Conservation (phyloP, 1,139 yeast genomes). For the Lodderomyces oxycetoniae region DNA sequence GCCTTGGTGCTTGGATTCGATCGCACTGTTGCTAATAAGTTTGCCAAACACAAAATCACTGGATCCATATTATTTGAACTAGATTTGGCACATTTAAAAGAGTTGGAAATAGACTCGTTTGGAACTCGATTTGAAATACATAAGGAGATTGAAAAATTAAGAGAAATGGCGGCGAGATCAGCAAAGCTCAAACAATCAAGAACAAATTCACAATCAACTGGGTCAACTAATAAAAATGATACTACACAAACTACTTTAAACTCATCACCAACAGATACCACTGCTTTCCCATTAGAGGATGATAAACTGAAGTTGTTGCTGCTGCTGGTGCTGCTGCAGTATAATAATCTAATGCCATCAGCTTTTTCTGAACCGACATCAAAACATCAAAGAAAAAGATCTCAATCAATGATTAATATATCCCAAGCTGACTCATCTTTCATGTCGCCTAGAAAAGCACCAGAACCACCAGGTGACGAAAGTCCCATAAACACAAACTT, state of each 20-base stretch:
- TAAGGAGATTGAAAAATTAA: conserved; percentile 78
- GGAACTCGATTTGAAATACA: conserved; percentile 92
- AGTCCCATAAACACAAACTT: conserved; percentile 22
- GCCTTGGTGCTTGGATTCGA: conserved; percentile 66
- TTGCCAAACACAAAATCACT: conserved; percentile 81
- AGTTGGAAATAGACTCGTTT: conserved; percentile 84
- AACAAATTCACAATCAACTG: conserved; percentile 9
- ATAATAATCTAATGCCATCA: conserved; percentile 14
- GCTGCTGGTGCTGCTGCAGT: neutral
- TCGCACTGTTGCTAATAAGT: conserved; percentile 65
- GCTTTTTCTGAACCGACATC: conserved; percentile 9
- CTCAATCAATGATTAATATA: conserved; percentile 47
- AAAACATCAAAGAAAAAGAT: conserved; percentile 17
- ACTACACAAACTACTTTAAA: conserved; percentile 7
- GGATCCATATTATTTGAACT: conserved; percentile 82
- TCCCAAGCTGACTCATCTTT: conserved; percentile 19
- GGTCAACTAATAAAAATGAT: conserved; percentile 10
- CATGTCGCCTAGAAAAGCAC: conserved; percentile 61
- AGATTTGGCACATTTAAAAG: conserved; percentile 82
- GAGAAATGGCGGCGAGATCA: conserved; percentile 20
- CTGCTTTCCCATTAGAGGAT: conserved; percentile 9
- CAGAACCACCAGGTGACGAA: conserved; percentile 22
- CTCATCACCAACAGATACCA: conserved; percentile 13
- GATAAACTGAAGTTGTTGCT: conserved; percentile 5
- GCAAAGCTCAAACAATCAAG: conserved; percentile 12